These are phyloP conservation scores for Manihot esculenta DNA, from an alignment of 441 rosid genomes.

Conservation along the genomic window DNA sequence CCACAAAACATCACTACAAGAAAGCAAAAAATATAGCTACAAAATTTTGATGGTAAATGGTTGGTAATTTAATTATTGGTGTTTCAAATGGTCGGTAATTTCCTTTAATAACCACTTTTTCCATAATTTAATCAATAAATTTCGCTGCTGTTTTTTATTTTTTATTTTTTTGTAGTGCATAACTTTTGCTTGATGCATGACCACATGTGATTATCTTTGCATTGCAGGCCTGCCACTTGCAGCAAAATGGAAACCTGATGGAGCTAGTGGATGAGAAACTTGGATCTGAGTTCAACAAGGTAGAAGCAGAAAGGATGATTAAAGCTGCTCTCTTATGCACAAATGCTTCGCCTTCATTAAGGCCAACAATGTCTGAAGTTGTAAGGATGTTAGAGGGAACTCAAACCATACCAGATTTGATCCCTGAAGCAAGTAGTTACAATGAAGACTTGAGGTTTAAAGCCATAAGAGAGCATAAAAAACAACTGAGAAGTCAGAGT, in stretches of 20 bases:
- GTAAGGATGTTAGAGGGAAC: neutral
- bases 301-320: neutral
- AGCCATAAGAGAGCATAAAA: slow-evolving; percentile 1
- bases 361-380: slow-evolving; percentile 1
- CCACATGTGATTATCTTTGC: neutral
- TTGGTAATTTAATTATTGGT: no score
- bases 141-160: no score
- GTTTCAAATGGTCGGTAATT: no score
- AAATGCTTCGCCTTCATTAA: neutral
- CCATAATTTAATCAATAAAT: no score
- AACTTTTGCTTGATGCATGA: neutral
- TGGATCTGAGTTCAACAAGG: neutral
- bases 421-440: slow-evolving; percentile 1
- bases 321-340: neutral
- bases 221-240: slow-evolving; percentile 1
- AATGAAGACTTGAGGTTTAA: slow-evolving; percentile 10
- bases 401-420: neutral
- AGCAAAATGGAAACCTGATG: neutral
- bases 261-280: neutral
- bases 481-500: neutral
- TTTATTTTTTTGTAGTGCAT: no score
- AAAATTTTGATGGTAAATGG: no score
- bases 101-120: no score
- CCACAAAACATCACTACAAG: neutral
- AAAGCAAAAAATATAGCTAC: no score